Conservation (phyloP, 805 yeast genomes). For the Ogataea chonburiensis region DNA sequence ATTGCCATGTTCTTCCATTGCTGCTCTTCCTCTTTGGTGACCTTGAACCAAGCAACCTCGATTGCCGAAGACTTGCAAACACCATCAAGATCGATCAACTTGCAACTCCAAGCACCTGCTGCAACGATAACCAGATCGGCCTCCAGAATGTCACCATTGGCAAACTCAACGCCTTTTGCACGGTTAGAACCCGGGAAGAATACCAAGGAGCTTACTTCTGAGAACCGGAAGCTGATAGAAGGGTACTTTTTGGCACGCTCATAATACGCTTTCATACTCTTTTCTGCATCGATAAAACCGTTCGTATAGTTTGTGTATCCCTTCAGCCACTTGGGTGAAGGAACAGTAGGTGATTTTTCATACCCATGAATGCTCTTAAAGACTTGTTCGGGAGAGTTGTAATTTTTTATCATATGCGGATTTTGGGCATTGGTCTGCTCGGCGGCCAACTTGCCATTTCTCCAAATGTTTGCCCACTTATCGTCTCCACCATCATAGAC, state of each 20-base stretch:
- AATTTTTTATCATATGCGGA: slow-evolving; percentile 14
- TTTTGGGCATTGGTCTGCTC: slow-evolving; percentile 14
- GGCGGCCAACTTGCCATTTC: slow-evolving; percentile 19
- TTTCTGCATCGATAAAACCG: slow-evolving; percentile 28
- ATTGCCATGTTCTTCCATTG: slow-evolving; percentile 29
- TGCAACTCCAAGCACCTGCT: slow-evolving; percentile 31
- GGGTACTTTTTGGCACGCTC: slow-evolving; percentile 20
- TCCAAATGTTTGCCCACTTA: slow-evolving; percentile 25
- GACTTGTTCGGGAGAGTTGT: slow-evolving; percentile 14
- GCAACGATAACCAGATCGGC: slow-evolving; percentile 26
- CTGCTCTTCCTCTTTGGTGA: slow-evolving; percentile 24
- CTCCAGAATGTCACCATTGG: slow-evolving; percentile 10
- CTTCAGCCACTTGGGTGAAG: slow-evolving; percentile 18
- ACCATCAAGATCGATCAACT: slow-evolving; percentile 23
- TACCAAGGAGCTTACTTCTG: slow-evolving; percentile 19
- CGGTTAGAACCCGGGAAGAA: slow-evolving; percentile 14
- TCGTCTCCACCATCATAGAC: slow-evolving; percentile 27
- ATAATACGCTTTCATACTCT: slow-evolving; percentile 26
- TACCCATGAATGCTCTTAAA: slow-evolving; percentile 15
- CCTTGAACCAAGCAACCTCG: slow-evolving; percentile 29
- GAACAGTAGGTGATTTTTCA: not conserved
- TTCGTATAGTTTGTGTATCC: slow-evolving; percentile 27
- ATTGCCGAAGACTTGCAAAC: slow-evolving; percentile 21
- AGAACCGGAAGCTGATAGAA: slow-evolving; percentile 21
- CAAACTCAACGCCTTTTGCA: slow-evolving; percentile 20